Evolutionary conservation across 495 filamentous ascomycete genomes (phyloP).

Genomic region (Neurospora sp.): DNA sequence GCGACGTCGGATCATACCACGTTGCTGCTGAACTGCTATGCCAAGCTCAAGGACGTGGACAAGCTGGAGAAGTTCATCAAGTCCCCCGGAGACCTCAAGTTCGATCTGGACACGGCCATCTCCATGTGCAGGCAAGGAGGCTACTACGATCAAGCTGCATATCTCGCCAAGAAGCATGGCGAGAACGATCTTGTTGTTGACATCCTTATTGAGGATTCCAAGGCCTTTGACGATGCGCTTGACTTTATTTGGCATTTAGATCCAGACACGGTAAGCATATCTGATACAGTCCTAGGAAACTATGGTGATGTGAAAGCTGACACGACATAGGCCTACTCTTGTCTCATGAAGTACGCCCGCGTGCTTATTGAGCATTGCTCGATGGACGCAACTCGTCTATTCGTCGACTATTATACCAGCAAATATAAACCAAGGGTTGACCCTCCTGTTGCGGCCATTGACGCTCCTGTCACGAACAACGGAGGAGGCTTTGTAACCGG

Average conservation of each 20-base stretch:
- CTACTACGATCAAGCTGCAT: conserved; percentile 96
- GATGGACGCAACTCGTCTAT: conserved; percentile 66
- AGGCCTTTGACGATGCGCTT: conserved; percentile 76
- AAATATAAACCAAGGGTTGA: conserved; percentile 66
- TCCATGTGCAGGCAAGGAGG: conserved; percentile 96
- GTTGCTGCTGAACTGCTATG: conserved; percentile 90
- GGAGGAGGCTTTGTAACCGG: conserved; percentile 42
- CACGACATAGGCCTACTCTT: conserved; percentile 59
- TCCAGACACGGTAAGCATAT: conserved; percentile 57
- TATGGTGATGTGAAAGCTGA: conserved; percentile 15
- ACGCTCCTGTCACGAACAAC: conserved; percentile 14
- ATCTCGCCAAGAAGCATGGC: conserved; percentile 84
- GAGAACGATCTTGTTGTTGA: conserved; percentile 92
- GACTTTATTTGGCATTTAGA: conserved; percentile 85
- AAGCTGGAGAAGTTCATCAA: conserved; percentile 97
- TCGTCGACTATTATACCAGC: conserved; percentile 89
- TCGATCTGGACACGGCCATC: conserved; percentile 95
- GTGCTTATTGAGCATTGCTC: conserved; percentile 81
- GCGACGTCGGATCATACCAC: conserved; percentile 97
- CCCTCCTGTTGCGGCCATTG: conserved; percentile 39
- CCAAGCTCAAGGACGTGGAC: conserved; percentile 88
- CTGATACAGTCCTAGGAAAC: too few species aligned
- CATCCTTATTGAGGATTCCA: conserved; percentile 90
- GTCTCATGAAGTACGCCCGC: conserved; percentile 89
- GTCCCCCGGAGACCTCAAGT: conserved; percentile 86